phyloP scores from a whole-genome alignment of 441 rosid genomes.

The Adansonia madagascariensis region DNA sequence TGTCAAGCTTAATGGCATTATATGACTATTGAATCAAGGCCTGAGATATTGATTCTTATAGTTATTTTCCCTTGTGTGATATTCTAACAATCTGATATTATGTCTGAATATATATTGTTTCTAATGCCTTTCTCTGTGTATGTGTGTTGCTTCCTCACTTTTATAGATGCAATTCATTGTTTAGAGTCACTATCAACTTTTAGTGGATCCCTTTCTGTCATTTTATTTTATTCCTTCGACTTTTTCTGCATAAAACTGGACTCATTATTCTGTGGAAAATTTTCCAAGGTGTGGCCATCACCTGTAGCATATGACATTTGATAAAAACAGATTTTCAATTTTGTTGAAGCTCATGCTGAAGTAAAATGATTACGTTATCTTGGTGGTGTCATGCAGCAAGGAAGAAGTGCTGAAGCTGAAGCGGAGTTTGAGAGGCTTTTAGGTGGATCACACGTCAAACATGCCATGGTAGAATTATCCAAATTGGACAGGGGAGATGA shows the following conservation, averaged over 20 bases:
- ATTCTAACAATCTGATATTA: background rate
- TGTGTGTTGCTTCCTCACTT: background rate
- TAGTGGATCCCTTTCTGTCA: background rate
- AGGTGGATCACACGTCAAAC: slow-evolving; percentile 74
- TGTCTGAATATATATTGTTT: background rate
- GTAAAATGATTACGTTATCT: slow-evolving; percentile 23
- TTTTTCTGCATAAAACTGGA: slow-evolving; percentile 5
- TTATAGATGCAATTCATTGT: slow-evolving; percentile 3
- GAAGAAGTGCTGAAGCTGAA: slow-evolving; percentile 83
- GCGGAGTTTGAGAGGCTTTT: slow-evolving; percentile 80
- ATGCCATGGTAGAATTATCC: slow-evolving; percentile 78
- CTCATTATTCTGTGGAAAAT: background rate
- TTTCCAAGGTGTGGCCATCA: background rate
- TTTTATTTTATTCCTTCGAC: background rate
- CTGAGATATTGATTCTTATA: background rate
- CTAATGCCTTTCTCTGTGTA: background rate
- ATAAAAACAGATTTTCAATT: background rate
- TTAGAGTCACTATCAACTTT: background rate
- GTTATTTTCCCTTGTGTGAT: background rate
- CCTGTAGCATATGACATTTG: background rate
- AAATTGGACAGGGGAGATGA: slow-evolving; percentile 74
- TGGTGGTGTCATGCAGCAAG: slow-evolving; percentile 62
- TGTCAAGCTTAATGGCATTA: background rate
- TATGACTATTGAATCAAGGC: background rate
- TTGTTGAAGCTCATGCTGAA: slow-evolving; percentile 20